These are phyloP conservation scores for Elsinoe fawcettii DNA, from an alignment of 2,329 filamentous ascomycete species.

Conservation along the genomic window DNA sequence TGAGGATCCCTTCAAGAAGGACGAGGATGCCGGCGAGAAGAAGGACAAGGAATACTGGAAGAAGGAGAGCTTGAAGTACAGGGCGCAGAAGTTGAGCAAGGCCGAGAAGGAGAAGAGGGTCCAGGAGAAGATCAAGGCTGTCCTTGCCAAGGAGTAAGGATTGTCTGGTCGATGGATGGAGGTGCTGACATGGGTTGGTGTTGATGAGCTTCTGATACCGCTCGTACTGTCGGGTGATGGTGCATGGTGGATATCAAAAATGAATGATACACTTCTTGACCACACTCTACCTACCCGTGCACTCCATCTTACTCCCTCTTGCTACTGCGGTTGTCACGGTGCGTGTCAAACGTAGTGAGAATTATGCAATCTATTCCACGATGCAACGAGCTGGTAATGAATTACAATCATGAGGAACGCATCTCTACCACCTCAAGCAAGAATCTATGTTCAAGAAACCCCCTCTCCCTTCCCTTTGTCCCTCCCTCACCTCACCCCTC, in stretches of 20 bases:
- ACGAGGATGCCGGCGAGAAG: constrained; percentile 64
- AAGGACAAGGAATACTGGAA: constrained; percentile 83
- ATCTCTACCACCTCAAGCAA: not conserved
- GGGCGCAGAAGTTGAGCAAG: constrained; percentile 66
- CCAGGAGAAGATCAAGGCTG: constrained; percentile 83
- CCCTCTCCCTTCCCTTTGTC: no score
- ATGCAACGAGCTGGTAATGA: not conserved
- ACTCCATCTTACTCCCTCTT: no score
- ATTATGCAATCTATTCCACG: not conserved
- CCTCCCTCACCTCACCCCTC: no score
- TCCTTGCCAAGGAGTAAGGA: constrained; percentile 43
- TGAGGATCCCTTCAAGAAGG: constrained; percentile 96
- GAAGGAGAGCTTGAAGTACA: constrained; percentile 81
- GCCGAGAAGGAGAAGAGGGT: constrained; percentile 76
- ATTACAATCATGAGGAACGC: not conserved
- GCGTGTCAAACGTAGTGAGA: no score
- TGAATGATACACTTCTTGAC: constrained; percentile 3
- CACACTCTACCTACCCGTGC: no score
- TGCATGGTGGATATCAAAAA: not conserved
- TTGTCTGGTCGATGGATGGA: not conserved
- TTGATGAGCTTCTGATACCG: not conserved
- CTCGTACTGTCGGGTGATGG: not conserved
- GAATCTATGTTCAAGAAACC: constrained; percentile 8
- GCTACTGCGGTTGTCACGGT: no score
- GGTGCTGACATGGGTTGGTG: not conserved